Evolutionary conservation across 129 eudicot species (phyloP).

Genomic region (Deinandra increscens): DNA sequence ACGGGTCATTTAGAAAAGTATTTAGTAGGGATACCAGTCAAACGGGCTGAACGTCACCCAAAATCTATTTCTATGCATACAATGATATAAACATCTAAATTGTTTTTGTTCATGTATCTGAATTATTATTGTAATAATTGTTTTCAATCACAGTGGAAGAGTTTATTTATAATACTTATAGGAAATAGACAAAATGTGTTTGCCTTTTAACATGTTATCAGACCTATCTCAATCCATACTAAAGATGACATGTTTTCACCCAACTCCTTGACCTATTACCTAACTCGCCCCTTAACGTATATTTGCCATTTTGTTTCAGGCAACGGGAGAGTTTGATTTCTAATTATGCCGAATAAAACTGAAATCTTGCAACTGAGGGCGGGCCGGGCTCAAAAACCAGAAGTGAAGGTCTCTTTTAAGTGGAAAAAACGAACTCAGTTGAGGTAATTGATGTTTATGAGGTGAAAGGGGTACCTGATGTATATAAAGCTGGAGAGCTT

Average conservation of each 20-base stretch:
- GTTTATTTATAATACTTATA: not conserved
- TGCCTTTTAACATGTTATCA: not conserved
- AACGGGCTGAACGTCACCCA: not conserved
- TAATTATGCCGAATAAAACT: constrained; percentile 38
- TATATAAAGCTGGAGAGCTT: constrained; percentile 57
- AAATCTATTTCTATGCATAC: not conserved
- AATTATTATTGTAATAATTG: not conserved
- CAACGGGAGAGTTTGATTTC: constrained; percentile 93
- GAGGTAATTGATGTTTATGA: constrained; percentile 36
- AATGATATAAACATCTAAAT: not conserved
- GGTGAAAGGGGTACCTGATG: constrained; percentile 58
- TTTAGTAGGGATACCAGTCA: not conserved
- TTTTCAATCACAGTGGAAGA: not conserved
- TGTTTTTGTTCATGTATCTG: not conserved
- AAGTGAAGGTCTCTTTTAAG: constrained; percentile 30
- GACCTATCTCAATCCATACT: not conserved
- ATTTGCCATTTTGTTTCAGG: constrained; percentile 44
- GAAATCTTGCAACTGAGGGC: constrained; percentile 17
- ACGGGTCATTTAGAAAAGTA: not conserved
- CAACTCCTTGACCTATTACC: not conserved
- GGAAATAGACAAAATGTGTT: not conserved
- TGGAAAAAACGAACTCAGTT: constrained; percentile 27
- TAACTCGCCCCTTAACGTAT: not conserved
- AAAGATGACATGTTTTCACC: not conserved
- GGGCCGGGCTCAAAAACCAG: constrained; percentile 24